Evolutionary conservation across 257 asterid genomes (phyloP), one percentile per base, ranked within the genome.

Genomic region (Cruciata laevipes): DNA sequence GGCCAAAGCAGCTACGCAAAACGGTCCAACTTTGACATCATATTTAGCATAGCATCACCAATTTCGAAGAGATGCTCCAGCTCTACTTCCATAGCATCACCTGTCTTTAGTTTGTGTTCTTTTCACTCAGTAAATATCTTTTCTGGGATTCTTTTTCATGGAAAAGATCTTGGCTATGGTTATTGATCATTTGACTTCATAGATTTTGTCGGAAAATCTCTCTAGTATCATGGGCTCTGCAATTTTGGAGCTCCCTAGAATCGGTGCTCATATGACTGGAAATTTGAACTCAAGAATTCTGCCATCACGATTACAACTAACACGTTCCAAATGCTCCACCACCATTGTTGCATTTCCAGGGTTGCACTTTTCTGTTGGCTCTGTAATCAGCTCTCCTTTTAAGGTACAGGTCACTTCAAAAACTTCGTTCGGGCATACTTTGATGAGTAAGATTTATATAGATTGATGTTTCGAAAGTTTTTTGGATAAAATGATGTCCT

Each of bases 171-270:
- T 63, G 25, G 27, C 51, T 13, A 42, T 64, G 58, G 57, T 64
- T 24, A 7, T 16, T 59, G 12, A 11, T 31, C 51, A 21, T 47
- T 66, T 30, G 17, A 18, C 30, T 47, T 10, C 44, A 49, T 30
- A 30, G 40, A 17, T 68, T 53, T 67, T 9, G 14, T 55, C 53
- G 38, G 49, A 16, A 20, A 13, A 6, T 60, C 64, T 72, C 3
- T 37, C 64, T 38, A 53, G 51, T 56, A 66, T 70, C 35, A 90
- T 90, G 97, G 86, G 84, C 24, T 65, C 74, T 70, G 81, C 81
- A 71, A 67, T 38, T 63, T 74, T 72, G 74, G 83, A 57, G 63
- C 80, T 71, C 77, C 83, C 87, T 47, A 51, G 81, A 53, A 57
- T 81, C 69, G 71, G 32, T 49, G 77, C 84, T 71, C 82, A 69